Percentiles rank a stretch among this genome's conserved stretches.
Conservation (phyloP, 2,329 filamentous ascomycete species). For the Colletotrichum sp. region DNA sequence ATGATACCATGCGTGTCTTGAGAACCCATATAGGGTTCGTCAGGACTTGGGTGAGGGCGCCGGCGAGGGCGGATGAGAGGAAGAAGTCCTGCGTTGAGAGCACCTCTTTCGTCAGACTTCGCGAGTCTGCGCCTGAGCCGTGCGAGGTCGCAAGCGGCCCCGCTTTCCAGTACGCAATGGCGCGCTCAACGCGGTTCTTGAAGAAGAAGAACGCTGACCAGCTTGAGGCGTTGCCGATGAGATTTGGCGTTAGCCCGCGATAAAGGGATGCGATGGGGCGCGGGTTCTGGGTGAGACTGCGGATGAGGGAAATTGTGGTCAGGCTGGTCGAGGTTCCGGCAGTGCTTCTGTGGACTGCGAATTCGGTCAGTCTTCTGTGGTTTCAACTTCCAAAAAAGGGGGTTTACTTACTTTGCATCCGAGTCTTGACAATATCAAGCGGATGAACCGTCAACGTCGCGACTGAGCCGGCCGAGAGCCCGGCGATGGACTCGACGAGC, state of each 20-base stretch:
- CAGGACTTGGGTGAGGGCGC: constrained; percentile 76
- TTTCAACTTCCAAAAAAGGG: neutral
- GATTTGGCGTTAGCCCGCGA: constrained; percentile 86
- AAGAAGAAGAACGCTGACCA: constrained; percentile 94
- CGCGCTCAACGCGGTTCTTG: constrained; percentile 61
- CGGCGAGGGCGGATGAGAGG: constrained; percentile 71
- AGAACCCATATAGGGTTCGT: constrained; percentile 99
- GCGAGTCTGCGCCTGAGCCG: constrained; percentile 21
- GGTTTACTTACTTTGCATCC: constrained; percentile 75
- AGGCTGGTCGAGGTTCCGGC: constrained; percentile 41
- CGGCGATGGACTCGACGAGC: constrained; percentile 85
- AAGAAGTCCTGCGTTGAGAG: constrained; percentile 79
- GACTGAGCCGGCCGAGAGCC: constrained; percentile 85
- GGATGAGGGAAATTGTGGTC: constrained; percentile 58
- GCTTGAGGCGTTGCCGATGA: constrained; percentile 86
- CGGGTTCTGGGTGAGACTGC: constrained; percentile 53
- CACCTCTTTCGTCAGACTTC: constrained; percentile 31
- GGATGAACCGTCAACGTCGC: constrained; percentile 90
- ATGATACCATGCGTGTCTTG: constrained; percentile 95
- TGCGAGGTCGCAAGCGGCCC: constrained; percentile 17
- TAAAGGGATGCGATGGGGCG: constrained; percentile 76
- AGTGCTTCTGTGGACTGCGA: constrained; percentile 55
- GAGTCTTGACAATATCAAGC: constrained; percentile 94
- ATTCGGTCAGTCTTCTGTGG: neutral
- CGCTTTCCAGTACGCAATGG: constrained; percentile 40